phyloP scores from a whole-genome alignment of 2,329 filamentous ascomycete species.

The Botrytis paeoniae region DNA sequence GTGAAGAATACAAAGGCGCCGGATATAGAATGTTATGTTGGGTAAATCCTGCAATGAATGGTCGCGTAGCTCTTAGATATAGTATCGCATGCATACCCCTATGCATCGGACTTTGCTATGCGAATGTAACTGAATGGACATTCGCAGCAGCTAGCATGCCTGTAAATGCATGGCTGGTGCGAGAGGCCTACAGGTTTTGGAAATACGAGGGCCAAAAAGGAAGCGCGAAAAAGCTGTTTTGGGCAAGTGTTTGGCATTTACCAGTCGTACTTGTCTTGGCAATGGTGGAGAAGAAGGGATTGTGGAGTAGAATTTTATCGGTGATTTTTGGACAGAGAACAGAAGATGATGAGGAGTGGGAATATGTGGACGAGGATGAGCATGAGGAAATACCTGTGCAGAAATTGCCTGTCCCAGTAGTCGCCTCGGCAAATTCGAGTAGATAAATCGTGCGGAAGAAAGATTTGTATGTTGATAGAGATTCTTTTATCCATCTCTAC shows the following conservation, averaged over 20 bases:
- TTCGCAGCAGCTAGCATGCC: conserved; percentile 79
- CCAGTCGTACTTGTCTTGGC: conserved; percentile 86
- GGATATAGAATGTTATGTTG: conserved; percentile 75
- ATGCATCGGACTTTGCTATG: conserved; percentile 74
- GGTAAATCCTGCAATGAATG: conserved; percentile 82
- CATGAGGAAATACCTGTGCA: conserved; percentile 12
- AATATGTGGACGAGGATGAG: conserved; percentile 42
- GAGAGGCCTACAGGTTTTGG: conserved; percentile 81
- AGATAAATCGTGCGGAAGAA: neutral
- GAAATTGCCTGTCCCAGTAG: neutral
- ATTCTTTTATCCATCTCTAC: neutral
- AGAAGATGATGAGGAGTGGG: conserved; percentile 53
- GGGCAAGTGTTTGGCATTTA: conserved; percentile 96
- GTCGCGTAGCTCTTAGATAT: conserved; percentile 83
- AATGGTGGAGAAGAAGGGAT: conserved; percentile 87
- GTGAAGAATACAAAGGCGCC: conserved; percentile 78
- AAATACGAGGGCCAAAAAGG: conserved; percentile 72
- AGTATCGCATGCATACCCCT: conserved; percentile 82
- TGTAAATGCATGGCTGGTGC: conserved; percentile 81
- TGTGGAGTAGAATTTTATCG: conserved; percentile 81
- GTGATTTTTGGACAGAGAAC: conserved; percentile 59
- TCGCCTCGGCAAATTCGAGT: neutral
- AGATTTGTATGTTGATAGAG: neutral
- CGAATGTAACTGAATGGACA: conserved; percentile 78
- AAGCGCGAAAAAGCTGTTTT: conserved; percentile 81